Evolutionary conservation across 140 eudicot genomes (phyloP).

Genomic region (Senecio squalidus): DNA sequence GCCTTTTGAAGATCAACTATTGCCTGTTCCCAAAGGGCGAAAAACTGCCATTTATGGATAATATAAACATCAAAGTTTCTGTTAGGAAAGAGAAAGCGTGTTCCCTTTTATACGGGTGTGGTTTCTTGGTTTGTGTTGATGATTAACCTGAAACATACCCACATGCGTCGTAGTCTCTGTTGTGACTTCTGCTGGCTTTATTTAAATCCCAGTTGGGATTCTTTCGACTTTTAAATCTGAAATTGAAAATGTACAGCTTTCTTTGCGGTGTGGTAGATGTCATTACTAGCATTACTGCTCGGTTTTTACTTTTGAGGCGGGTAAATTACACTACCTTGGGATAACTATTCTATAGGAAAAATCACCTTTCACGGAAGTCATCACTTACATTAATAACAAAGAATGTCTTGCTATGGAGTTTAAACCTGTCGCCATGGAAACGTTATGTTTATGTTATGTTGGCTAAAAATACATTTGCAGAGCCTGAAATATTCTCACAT

Average conservation of each 20-base stretch:
- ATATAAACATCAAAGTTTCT: not conserved
- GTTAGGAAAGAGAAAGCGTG: not conserved
- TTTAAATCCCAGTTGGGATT: not conserved
- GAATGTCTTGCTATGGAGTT: too few relatives aligned
- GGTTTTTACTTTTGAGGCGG: not conserved
- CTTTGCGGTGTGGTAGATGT: constrained; percentile 2
- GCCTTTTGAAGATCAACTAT: constrained; percentile 1
- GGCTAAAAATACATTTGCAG: too few relatives aligned
- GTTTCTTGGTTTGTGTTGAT: constrained; percentile 1
- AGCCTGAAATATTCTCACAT: too few relatives aligned
- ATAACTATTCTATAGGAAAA: too few relatives aligned
- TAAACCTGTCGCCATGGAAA: too few relatives aligned
- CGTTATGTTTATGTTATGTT: too few relatives aligned
- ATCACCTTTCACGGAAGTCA: too few relatives aligned
- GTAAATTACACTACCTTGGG: too few relatives aligned
- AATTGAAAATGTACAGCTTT: constrained; percentile 1
- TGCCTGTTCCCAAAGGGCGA: not conserved
- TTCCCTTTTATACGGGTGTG: not conserved
- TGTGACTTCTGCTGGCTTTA: not conserved
- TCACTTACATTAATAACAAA: too few relatives aligned
- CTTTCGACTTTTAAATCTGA: not conserved
- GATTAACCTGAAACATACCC: not conserved
- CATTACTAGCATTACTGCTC: not conserved
- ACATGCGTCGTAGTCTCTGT: not conserved
- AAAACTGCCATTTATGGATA: too few relatives aligned